phyloP scores from a whole-genome alignment of 2,329 filamentous ascomycete genomes.

The Botryosphaeria agaves region DNA sequence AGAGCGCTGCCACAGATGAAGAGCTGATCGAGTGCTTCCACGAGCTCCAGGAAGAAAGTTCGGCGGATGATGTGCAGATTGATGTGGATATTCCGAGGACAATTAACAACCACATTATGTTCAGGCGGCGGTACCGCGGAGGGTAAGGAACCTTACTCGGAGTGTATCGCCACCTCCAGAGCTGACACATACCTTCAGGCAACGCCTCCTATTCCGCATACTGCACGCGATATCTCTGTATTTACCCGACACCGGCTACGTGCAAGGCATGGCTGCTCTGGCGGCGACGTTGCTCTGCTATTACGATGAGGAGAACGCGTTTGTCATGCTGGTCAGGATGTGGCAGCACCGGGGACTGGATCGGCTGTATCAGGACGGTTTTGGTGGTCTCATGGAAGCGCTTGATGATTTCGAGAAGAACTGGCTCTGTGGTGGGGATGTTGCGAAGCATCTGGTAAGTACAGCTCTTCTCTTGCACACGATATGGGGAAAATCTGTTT shows the following conservation, averaged over 20 bases:
- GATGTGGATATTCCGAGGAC: slow-evolving; percentile 93
- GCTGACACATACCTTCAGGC: too few species aligned
- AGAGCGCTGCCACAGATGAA: slow-evolving; percentile 46
- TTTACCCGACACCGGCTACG: slow-evolving; percentile 81
- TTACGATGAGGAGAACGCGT: slow-evolving; percentile 86
- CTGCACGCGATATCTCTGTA: slow-evolving; percentile 84
- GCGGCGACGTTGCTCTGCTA: slow-evolving; percentile 90
- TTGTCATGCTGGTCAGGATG: slow-evolving; percentile 90
- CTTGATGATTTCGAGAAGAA: slow-evolving; percentile 68
- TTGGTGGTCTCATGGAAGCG: slow-evolving; percentile 72
- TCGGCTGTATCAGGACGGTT: slow-evolving; percentile 67
- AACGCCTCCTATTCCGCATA: slow-evolving; percentile 80
- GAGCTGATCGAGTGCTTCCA: slow-evolving; percentile 56
- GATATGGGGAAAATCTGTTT: too few species aligned
- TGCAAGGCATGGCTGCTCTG: slow-evolving; percentile 92
- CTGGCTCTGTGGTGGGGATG: slow-evolving; percentile 65
- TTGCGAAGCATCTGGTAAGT: slow-evolving; percentile 64
- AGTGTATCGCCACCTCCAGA: too few species aligned
- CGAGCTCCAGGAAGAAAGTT: slow-evolving; percentile 53
- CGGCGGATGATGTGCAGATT: slow-evolving; percentile 88
- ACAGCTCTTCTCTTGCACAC: not conserved
- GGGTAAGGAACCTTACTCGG: slow-evolving; percentile 30
- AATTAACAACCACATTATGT: slow-evolving; percentile 95
- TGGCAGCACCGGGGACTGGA: slow-evolving; percentile 82
- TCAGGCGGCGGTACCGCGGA: slow-evolving; percentile 75